phyloP scores from a whole-genome alignment of 2,329 filamentous ascomycete species.

The Scedosporium boydii region DNA sequence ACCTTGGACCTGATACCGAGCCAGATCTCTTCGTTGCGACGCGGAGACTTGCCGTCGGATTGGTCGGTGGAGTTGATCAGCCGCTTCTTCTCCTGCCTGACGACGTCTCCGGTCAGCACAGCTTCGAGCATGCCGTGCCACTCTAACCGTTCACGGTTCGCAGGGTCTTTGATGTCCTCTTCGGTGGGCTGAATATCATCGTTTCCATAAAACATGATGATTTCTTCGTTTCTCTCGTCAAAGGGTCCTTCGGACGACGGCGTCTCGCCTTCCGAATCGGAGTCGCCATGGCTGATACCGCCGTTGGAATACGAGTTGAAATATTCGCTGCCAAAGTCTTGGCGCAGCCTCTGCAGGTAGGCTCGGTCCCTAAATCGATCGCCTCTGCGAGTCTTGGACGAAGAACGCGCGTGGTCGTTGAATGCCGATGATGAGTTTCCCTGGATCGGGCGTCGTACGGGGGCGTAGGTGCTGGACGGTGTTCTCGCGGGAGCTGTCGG shows the following conservation, averaged over 20 bases:
- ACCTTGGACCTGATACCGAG: constrained; percentile 74
- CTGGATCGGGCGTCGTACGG: constrained; percentile 17
- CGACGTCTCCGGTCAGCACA: constrained; percentile 90
- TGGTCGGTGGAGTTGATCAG: constrained; percentile 67
- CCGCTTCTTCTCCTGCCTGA: constrained; percentile 95
- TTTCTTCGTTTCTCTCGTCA: constrained; percentile 85
- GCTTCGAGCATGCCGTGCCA: constrained; percentile 98
- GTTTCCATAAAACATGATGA: constrained; percentile 84
- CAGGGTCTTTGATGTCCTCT: constrained; percentile 81
- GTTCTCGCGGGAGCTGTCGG: constrained; percentile 62
- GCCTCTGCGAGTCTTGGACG: constrained; percentile 41
- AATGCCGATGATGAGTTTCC: not conserved
- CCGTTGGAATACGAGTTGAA: constrained; percentile 60
- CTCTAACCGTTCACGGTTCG: constrained; percentile 82
- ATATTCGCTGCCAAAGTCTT: constrained; percentile 57
- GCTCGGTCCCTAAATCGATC: constrained; percentile 72
- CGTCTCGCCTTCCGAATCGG: constrained; percentile 84
- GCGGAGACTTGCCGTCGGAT: constrained; percentile 50
- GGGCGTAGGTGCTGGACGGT: constrained; percentile 72
- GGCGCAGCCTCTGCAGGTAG: constrained; percentile 84
- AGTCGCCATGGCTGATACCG: constrained; percentile 60
- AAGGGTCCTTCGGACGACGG: constrained; percentile 75
- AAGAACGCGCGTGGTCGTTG: constrained; percentile 27
- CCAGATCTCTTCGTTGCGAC: constrained; percentile 70
- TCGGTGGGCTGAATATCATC: constrained; percentile 81